Conservation (phyloP, 805 yeast genomes). For the Myxozyma vanderwaltii region DNA sequence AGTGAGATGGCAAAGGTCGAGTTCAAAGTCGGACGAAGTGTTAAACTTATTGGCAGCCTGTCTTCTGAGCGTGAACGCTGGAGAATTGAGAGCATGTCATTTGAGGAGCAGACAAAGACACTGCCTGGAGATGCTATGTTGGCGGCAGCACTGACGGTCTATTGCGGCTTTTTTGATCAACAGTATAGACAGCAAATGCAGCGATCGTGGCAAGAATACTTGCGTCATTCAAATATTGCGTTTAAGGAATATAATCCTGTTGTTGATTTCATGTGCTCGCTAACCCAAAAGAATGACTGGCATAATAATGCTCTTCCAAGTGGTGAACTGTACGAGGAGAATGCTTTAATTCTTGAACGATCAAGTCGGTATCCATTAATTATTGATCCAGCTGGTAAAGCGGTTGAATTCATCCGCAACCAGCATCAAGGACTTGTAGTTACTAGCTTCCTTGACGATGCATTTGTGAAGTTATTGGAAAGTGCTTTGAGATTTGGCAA, state of each 20-base stretch:
- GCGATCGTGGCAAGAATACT: conserved; percentile 44
- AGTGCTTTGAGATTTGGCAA: conserved; percentile 86
- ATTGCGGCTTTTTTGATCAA: conserved; percentile 62
- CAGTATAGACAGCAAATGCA: conserved; percentile 46
- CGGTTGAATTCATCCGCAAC: conserved; percentile 48
- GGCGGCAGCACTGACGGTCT: conserved; percentile 61
- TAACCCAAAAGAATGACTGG: conserved; percentile 55
- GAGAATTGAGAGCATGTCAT: conserved; percentile 60
- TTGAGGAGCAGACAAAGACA: conserved; percentile 48
- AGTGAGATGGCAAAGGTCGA: conserved; percentile 66
- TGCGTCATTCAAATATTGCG: conserved; percentile 46
- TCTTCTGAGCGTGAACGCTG: conserved; percentile 73
- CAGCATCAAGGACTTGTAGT: conserved; percentile 41
- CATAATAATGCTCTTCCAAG: conserved; percentile 53
- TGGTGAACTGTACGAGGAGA: conserved; percentile 66
- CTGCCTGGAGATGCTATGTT: conserved; percentile 68
- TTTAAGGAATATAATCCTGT: conserved; percentile 46
- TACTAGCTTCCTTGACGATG: conserved; percentile 72
- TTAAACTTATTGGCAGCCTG: conserved; percentile 61
- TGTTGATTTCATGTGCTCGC: conserved; percentile 46
- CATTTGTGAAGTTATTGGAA: conserved; percentile 69
- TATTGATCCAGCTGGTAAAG: conserved; percentile 68
- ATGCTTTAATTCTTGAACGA: conserved; percentile 55
- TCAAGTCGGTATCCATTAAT: conserved; percentile 55
- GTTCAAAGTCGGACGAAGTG: conserved; percentile 62